Percentiles rank a stretch among this genome's conserved stretches.
Conservation (phyloP, 768 basidiomycete genomes). For the Zangia roseola region DNA sequence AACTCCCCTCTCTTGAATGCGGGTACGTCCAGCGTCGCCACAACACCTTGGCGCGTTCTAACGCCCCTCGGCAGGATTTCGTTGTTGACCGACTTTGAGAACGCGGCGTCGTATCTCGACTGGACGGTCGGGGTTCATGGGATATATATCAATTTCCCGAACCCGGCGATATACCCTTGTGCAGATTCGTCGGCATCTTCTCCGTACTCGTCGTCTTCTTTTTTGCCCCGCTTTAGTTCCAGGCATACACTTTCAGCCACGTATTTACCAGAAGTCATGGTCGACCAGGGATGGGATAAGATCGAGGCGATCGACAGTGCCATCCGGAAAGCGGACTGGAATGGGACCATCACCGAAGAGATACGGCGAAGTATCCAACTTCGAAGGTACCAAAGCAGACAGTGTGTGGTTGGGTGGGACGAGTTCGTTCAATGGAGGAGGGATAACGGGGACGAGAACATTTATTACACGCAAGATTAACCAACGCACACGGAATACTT, state of each 20-base stretch:
- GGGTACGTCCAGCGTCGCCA: constrained; percentile 51
- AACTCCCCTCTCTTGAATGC: constrained; percentile 84
- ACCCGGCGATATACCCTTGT: constrained; percentile 59
- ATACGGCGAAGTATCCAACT: constrained; percentile 72
- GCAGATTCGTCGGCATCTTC: constrained; percentile 59
- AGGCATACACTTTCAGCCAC: constrained; percentile 76
- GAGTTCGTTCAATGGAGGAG: constrained; percentile 78
- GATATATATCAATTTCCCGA: constrained; percentile 84
- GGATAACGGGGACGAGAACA: constrained; percentile 39
- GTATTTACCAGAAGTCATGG: constrained; percentile 90
- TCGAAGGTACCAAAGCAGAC: constrained; percentile 78
- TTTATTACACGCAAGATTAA: constrained; percentile 19
- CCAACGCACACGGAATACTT: constrained; percentile 1
- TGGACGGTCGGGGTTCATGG: constrained; percentile 94
- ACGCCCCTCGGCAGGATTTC: constrained; percentile 60
- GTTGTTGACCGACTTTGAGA: constrained; percentile 90
- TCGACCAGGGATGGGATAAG: constrained; percentile 93
- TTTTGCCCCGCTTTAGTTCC: constrained; percentile 52
- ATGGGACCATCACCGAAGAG: constrained; percentile 77
- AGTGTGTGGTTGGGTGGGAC: constrained; percentile 66
- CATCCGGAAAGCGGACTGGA: constrained; percentile 92
- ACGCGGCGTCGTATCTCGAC: constrained; percentile 80
- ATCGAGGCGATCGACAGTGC: constrained; percentile 88
- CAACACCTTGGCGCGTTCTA: not conserved
- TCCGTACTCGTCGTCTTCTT: constrained; percentile 64